phyloP scores from a whole-genome alignment of 2,329 filamentous ascomycete species.

The Apiospora arundinis region DNA sequence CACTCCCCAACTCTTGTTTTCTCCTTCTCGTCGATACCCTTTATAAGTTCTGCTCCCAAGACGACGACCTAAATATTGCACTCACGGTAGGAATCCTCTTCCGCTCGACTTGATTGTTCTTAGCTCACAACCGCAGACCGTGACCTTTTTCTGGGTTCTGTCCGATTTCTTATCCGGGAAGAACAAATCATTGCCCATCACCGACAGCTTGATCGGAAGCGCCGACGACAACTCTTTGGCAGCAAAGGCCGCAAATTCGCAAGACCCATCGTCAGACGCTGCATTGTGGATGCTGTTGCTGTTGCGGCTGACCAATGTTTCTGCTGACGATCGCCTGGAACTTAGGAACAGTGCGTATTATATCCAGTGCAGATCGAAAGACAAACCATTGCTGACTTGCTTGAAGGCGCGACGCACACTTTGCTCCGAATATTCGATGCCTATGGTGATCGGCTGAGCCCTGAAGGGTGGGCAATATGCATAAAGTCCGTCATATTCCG shows the following conservation, averaged over 20 bases:
- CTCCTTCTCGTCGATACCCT: conserved; percentile 84
- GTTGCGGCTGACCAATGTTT: conserved; percentile 72
- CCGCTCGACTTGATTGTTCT: background rate
- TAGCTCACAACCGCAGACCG: conserved; percentile 61
- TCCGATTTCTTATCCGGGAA: conserved; percentile 81
- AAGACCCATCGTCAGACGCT: conserved; percentile 67
- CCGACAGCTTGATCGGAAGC: conserved; percentile 59
- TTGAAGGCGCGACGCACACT: conserved; percentile 79
- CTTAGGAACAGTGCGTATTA: conserved; percentile 71
- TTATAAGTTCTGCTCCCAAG: conserved; percentile 86
- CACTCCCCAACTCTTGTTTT: conserved; percentile 74
- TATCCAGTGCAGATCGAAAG: background rate
- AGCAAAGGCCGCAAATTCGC: conserved; percentile 63
- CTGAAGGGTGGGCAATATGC: conserved; percentile 83
- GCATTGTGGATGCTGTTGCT: conserved; percentile 82
- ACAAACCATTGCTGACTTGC: conserved; percentile 38
- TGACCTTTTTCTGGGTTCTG: conserved; percentile 95
- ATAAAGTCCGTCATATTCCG: conserved; percentile 82
- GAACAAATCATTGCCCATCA: conserved; percentile 64
- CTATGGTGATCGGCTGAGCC: conserved; percentile 79
- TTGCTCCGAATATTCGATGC: conserved; percentile 90
- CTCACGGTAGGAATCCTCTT: conserved; percentile 66
- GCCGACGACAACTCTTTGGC: conserved; percentile 63
- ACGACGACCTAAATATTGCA: conserved; percentile 93
- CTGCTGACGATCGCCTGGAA: conserved; percentile 74